Base-by-base conservation (phyloP, 768 basidiomycete species). In the Boletus rufocinnamomeus region DNA sequence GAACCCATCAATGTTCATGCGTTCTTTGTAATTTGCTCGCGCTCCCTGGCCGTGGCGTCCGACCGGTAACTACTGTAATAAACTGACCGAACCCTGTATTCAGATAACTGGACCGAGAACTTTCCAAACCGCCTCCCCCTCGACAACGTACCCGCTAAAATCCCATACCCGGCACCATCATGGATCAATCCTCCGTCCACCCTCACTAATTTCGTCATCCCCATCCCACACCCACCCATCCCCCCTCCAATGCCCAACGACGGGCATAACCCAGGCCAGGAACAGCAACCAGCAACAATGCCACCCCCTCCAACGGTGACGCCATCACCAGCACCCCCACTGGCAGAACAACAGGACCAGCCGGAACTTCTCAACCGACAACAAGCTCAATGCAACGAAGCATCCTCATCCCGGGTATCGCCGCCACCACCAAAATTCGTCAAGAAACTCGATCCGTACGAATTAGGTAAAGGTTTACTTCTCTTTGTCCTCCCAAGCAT, bases 361-460 rank as follows among this genome's bases (percentile, higher is more conserved):
- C 17, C 21, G 3, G 45, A 44, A 17, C 53, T 54, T 41, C 56
- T 58, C 13, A 6, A 63, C 9, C 54, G 4, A 27, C 3, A 51
- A 50, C 54, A 50, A 6, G 17, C 30, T 4, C 32, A 17, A 50
- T 7, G 2, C 3, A 44, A 47, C 2, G 37, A 41, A 10, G 16
- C 16, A 8, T 30, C 58, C 9, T 37, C 49, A 9, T 35, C 54
- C 21, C 16, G 11, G 30, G 9, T 23, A 23, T 34, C 46, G 2
- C 27, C 54, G 6, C 44, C 64, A n/a, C 56, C 37, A 6, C 43
- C 41, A 11, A 73, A 67, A 44, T 59, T 66, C 19, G 23, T 70
- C 37, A 72, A 61, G 45, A 72, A 72, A 43, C 38, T 70, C 3
- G 72, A 73, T 50, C 70, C 70, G 0, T 73, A 72, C 6, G 70